Percentiles rank a stretch among this genome's conserved stretches.
Evolutionary conservation across 192 early-diverging fungal genomes (phyloP).

Genomic region (Helicostylum pulchrum): DNA sequence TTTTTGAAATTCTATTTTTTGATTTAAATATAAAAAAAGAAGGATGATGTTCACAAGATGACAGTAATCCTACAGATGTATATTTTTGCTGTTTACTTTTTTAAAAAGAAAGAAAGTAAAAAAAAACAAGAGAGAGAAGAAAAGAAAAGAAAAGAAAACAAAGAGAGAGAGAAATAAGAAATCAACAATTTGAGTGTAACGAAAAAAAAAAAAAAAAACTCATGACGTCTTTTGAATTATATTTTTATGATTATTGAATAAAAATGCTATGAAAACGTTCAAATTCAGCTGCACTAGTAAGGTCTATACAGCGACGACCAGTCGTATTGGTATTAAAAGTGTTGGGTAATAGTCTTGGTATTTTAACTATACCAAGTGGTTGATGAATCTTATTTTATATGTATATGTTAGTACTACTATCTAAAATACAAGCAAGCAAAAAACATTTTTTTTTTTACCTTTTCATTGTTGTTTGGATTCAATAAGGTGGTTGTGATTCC

Average conservation of each 20-base stretch:
- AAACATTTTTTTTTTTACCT: background rate
- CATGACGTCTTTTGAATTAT: slow-evolving; percentile 5
- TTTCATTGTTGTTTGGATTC: too few relatives aligned
- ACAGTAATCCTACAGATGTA: background rate
- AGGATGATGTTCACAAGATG: background rate
- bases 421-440: background rate
- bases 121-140: background rate
- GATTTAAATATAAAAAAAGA: background rate
- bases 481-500: background rate
- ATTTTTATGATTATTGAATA: background rate
- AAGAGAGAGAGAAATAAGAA: background rate
- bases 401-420: background rate
- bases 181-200: background rate
- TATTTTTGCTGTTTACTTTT: background rate
- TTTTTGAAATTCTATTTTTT: background rate
- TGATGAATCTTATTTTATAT: background rate
- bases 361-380: background rate
- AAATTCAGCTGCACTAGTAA: background rate
- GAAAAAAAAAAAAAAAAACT: slow-evolving; percentile 3
- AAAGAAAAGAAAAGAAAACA: background rate
- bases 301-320: background rate
- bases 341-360: too few relatives aligned
- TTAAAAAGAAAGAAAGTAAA: background rate
- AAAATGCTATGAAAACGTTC: background rate
- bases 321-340: background rate